phyloP scores from a whole-genome alignment of 495 filamentous ascomycete species.

The Penicillium coffeae region DNA sequence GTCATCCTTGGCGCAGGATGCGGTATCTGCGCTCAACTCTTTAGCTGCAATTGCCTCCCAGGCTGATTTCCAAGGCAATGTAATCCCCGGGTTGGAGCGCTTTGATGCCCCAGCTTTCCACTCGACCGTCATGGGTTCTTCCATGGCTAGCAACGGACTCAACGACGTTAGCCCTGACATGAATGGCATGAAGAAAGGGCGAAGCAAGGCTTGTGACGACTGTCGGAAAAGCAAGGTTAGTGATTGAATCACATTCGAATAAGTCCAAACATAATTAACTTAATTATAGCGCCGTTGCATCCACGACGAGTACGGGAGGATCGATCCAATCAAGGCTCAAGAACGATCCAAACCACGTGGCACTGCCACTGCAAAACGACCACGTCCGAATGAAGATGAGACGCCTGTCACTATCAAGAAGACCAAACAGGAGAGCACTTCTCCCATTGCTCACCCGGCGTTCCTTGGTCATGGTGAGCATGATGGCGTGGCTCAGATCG shows the following conservation, averaged over 20 bases:
- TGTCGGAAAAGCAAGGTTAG: slow-evolving; percentile 66
- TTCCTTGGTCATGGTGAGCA: slow-evolving; percentile 14
- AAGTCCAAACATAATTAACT: background rate
- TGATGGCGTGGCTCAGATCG: slow-evolving; percentile 11
- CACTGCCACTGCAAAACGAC: slow-evolving; percentile 44
- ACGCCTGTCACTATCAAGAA: slow-evolving; percentile 27
- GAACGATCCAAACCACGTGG: slow-evolving; percentile 58
- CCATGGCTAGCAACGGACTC: slow-evolving; percentile 27
- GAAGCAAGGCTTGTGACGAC: slow-evolving; percentile 61
- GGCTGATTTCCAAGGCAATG: slow-evolving; percentile 29
- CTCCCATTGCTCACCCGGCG: slow-evolving; percentile 23
- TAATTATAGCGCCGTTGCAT: slow-evolving; percentile 62
- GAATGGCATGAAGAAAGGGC: slow-evolving; percentile 47
- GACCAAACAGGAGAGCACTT: slow-evolving; percentile 40
- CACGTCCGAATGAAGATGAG: slow-evolving; percentile 40
- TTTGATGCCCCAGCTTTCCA: slow-evolving; percentile 28
- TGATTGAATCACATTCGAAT: background rate
- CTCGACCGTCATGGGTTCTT: slow-evolving; percentile 24
- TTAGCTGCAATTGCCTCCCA: slow-evolving; percentile 43
- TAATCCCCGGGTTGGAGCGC: slow-evolving; percentile 20
- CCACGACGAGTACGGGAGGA: slow-evolving; percentile 60
- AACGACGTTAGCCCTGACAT: slow-evolving; percentile 35
- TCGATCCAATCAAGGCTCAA: slow-evolving; percentile 59
- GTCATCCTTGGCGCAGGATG: slow-evolving; percentile 40
- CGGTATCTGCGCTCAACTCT: slow-evolving; percentile 43